Percentiles rank a stretch among this genome's conserved stretches.
phyloP scores from a whole-genome alignment of 495 filamentous ascomycete species.

The Zalerion maritima region DNA sequence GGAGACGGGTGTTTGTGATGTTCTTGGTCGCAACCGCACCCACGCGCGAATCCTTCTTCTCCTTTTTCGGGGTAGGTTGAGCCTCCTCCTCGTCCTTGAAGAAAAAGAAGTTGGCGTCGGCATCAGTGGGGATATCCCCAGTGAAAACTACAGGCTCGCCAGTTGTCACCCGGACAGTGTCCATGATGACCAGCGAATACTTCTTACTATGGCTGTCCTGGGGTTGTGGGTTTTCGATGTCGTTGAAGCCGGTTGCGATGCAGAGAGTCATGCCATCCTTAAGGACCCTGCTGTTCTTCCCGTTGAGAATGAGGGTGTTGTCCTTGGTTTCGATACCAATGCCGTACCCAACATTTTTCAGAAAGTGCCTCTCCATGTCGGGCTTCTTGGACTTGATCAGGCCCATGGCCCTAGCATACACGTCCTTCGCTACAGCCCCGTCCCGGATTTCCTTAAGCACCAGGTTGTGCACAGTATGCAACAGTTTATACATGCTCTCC shows the following conservation, averaged over 20 bases:
- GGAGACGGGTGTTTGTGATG: constrained; percentile 83
- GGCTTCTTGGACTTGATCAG: constrained; percentile 77
- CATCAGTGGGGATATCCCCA: constrained; percentile 74
- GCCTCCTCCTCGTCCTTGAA: constrained; percentile 84
- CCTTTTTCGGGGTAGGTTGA: constrained; percentile 52
- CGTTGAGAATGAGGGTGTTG: constrained; percentile 62
- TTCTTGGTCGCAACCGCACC: constrained; percentile 80
- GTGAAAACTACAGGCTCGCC: constrained; percentile 76
- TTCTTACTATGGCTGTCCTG: constrained; percentile 74
- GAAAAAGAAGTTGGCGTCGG: constrained; percentile 89
- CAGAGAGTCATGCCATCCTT: constrained; percentile 96
- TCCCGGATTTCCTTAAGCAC: constrained; percentile 85
- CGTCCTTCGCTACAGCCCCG: constrained; percentile 72
- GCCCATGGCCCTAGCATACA: constrained; percentile 74
- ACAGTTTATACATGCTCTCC: constrained; percentile 85
- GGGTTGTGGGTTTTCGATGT: constrained; percentile 66
- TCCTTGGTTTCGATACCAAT: constrained; percentile 89
- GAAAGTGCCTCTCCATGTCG: constrained; percentile 82
- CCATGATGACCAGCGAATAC: constrained; percentile 80
- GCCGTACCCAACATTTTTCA: constrained; percentile 77
- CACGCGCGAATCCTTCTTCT: constrained; percentile 66
- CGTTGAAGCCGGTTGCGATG: constrained; percentile 73
- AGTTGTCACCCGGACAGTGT: constrained; percentile 80
- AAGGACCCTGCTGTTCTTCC: constrained; percentile 64
- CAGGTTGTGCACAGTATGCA: constrained; percentile 69